Evolutionary conservation across 768 basidiomycete species (phyloP), one percentile per base, ranked within the genome.

Genomic region (Galerina marginata): DNA sequence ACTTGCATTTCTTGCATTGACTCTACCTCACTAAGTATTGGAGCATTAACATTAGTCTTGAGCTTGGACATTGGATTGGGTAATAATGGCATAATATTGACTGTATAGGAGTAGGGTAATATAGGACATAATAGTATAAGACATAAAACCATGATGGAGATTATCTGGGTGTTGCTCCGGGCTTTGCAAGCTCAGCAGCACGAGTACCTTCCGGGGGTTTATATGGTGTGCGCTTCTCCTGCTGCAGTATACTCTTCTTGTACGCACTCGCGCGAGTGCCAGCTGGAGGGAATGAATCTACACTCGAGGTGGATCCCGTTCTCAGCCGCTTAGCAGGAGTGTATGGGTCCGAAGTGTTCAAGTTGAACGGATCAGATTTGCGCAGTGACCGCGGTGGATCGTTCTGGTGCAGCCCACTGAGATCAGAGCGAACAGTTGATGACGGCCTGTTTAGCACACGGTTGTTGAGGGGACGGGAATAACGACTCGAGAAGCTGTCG

Each of bases 181-280:
- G 25, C 39, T 38, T 56, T 16, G 54, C 46, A 54, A 66, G 44
- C 52, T 60, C 25, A 6, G 75, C 74, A 16, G 78, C 78, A 46
- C 74, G 67, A 3, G 79, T 79, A 3, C 76, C 78, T 15, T 45
- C 52, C 4, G 73, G 77, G 15, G 80, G 78, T 15, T 63, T 69
- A 67, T 78, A 81, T 0, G 76, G 76, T 9, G 70, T 71, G 12
- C 54, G 58, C 46, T 75, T 79, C 63, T 75, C 74, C 55, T 71
- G 59, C 46, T 73, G 66, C 58, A 71, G 65, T 29, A 68, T 50
- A 26, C 54, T 63, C 59, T 73, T 74, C 65, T 78, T 79, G 16
- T 71, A 68, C 10, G 67, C 71, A 62, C 74, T 75, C 7, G 81
- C 80, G 20, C 71, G 71, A 2, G 81, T 80, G 6, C 79, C 51